Base-by-base conservation (phyloP, 2,329 filamentous ascomycete species). In the Aaosphaeria arxii region DNA sequence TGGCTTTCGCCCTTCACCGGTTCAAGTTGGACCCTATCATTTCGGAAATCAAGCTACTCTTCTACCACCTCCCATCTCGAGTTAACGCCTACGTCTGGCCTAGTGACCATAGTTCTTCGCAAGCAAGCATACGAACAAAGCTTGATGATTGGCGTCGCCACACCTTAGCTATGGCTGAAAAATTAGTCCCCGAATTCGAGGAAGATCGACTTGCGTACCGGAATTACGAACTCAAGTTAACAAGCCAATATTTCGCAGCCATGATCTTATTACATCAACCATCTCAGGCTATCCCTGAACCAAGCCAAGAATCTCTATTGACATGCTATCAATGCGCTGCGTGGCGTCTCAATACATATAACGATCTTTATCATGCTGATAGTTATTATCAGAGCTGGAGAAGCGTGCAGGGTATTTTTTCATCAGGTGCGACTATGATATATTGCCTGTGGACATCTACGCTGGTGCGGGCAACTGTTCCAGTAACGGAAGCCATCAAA, bases 331-430 rank as follows among this genome's bases (percentile, higher is more conserved):
- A 63, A 13, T 63, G 59, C 45, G 58, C 58, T 9, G 52, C 56
- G 11, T 45, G 53, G 24, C 55, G 62, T 1, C 45, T 62, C 45
- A 66, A 62, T 5, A 58, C 63, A 2, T 72, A 71, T 33, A 62
- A 70, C 38, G 39, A 51, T 1, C 47, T 72, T 1, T 58, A 67
- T 43, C 58, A 65, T 35, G 42, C 61, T 5, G 62, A 69, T 5
- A 55, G 56, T 7, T 53, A 71, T 11, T 63, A 55, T 53, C 55
- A 69, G 54, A 51, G 54, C 33, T 73, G 71, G 71, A 54, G 67
- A 11, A 67, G 66, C 5, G 68, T 73, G 1, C 70, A 73, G 35
- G 68, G 66, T 5, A 65, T 73, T 5, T 73, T 72, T 42, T 60
- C 67, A 0, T 64, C 70, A 0, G 69, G 71, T 0, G 67, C 69